Conservation (phyloP, 352 stramenopile genomes). For the Phytophthora multivora region DNA sequence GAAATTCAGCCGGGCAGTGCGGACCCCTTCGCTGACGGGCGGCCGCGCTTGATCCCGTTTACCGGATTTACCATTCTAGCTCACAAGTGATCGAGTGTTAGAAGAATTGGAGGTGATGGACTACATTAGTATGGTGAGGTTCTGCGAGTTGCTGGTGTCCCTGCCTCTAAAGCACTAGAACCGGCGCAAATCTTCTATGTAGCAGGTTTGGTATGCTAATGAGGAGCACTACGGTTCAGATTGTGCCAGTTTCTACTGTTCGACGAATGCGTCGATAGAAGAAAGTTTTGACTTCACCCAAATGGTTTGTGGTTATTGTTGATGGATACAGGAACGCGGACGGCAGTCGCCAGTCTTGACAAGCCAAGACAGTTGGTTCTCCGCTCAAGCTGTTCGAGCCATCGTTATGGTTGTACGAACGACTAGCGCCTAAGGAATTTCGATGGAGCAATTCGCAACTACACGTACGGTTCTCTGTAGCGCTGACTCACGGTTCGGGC, state of each 20-base stretch:
- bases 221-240: conserved; percentile 13
- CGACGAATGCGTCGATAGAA: background rate
- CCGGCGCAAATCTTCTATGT: conserved; percentile 3
- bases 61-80: conserved; percentile 30
- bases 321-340: background rate
- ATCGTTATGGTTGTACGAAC: conserved; percentile 3
- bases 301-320: background rate
- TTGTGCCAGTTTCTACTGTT: conserved; percentile 6
- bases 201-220: conserved; percentile 7
- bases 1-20: background rate
- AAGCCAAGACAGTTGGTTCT: background rate
- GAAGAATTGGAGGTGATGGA: no score
- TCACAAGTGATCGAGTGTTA: conserved; percentile 24
- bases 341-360: conserved; percentile 18
- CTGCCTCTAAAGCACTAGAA: no score
- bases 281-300: background rate
- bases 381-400: background rate
- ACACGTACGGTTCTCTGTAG: background rate
- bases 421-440: background rate
- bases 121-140: no score
- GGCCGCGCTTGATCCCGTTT: conserved; percentile 33
- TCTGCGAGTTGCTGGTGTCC: no score
- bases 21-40: conserved; percentile 21
- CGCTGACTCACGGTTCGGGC: background rate
- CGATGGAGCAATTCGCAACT: background rate